Conservation (phyloP, 129 eudicot genomes). For the Scalesia atractyloides region DNA sequence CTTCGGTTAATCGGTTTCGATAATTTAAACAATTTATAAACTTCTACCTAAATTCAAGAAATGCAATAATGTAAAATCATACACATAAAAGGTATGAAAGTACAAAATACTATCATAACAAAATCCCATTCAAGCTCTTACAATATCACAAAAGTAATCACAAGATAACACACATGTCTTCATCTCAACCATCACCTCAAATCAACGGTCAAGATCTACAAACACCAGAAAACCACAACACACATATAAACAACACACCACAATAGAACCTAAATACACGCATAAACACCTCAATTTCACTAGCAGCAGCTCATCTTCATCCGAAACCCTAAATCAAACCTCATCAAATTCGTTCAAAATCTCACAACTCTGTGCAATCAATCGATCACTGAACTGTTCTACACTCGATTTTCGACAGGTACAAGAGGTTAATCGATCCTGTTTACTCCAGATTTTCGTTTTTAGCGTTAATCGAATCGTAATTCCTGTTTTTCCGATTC, state of each 20-base stretch:
- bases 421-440: slow-evolving; percentile 22
- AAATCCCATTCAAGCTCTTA: not conserved
- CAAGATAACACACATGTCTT: slow-evolving; percentile 19
- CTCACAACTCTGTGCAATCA: not conserved
- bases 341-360: slow-evolving; percentile 7
- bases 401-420: slow-evolving; percentile 20
- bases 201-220: slow-evolving; percentile 31
- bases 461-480: slow-evolving; percentile 17
- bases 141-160: not conserved
- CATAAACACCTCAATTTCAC: slow-evolving; percentile 28
- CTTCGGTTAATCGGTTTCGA: too few species aligned
- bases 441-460: slow-evolving; percentile 19
- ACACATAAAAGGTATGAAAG: not conserved
- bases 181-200: slow-evolving; percentile 30
- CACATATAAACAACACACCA: slow-evolving; percentile 19
- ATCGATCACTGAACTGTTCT: slow-evolving; percentile 13
- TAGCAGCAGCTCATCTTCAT: slow-evolving; percentile 31
- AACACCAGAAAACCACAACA: slow-evolving; percentile 22
- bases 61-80: not conserved
- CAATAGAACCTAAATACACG: slow-evolving; percentile 34
- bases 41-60: not conserved
- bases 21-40: too few species aligned
- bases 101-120: not conserved
- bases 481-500: slow-evolving; percentile 9
- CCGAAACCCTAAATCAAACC: slow-evolving; percentile 33